A percentile compares a stretch with the other conserved stretches of the same genome.
These are phyloP conservation scores for Salix dunnii DNA, from an alignment of 345 rosid species.

Conservation along the genomic window DNA sequence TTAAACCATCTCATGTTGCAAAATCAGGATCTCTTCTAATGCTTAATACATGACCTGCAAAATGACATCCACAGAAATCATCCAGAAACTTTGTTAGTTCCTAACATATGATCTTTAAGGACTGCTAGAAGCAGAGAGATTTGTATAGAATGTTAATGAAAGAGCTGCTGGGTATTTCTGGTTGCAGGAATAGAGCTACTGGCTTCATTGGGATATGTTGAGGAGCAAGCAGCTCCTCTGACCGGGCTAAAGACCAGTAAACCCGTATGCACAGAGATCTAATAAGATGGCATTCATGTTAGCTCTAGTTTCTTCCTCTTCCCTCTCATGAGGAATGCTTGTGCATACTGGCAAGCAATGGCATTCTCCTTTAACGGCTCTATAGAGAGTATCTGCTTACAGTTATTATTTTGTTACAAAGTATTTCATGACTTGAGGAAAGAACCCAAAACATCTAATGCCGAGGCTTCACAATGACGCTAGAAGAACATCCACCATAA, in stretches of 20 bases:
- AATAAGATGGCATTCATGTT: not conserved
- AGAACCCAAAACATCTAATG: not conserved
- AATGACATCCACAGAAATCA: not conserved
- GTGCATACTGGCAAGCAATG: too few species aligned
- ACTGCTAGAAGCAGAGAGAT: not conserved
- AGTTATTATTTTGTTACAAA: too few species aligned
- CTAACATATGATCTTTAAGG: not conserved
- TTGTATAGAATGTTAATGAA: not conserved
- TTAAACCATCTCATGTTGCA: not conserved
- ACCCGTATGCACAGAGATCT: not conserved
- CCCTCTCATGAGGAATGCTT: not conserved
- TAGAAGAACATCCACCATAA: not conserved
- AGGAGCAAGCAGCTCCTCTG: not conserved
- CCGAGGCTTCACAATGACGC: not conserved
- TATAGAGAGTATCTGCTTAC: too few species aligned
- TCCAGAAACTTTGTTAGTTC: not conserved
- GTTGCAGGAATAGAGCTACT: not conserved
- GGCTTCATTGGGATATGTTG: not conserved
- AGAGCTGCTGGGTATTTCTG: not conserved
- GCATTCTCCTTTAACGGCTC: too few species aligned
- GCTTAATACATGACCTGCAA: too few species aligned
- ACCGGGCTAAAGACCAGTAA: not conserved
- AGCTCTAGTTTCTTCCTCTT: not conserved
- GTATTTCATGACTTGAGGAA: too few species aligned
- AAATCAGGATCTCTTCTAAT: not conserved